Evolutionary conservation across 495 filamentous ascomycete genomes (phyloP).

Genomic region (Penicillium taxi): DNA sequence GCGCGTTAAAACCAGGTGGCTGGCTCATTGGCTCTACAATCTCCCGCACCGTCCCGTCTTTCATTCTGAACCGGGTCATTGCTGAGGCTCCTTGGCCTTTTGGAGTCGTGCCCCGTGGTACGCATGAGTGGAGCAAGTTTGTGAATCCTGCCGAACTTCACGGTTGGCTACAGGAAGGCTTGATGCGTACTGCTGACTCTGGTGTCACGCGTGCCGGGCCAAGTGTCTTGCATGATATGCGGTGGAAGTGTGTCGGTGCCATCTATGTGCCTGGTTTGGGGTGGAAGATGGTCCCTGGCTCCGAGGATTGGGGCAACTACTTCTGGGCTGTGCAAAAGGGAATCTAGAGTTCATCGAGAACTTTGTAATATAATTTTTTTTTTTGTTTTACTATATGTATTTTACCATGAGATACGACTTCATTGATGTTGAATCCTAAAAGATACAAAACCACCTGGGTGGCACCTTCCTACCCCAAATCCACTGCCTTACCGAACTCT

Average conservation of each 20-base stretch:
- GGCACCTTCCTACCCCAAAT: no score
- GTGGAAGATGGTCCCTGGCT: conserved; percentile 76
- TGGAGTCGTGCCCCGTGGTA: conserved; percentile 80
- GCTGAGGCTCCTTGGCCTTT: conserved; percentile 75
- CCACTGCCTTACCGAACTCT: no score
- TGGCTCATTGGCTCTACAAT: conserved; percentile 92
- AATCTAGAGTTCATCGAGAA: neutral
- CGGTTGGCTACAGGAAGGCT: conserved; percentile 44
- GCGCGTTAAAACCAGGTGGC: conserved; percentile 78
- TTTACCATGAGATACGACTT: no score
- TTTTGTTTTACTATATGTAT: no score
- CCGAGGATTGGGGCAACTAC: conserved; percentile 90
- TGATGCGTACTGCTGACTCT: conserved; percentile 37
- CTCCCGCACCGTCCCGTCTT: conserved; percentile 75
- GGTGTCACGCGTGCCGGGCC: conserved; percentile 42
- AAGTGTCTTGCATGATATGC: conserved; percentile 41
- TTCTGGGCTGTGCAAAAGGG: conserved; percentile 81
- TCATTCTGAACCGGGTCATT: conserved; percentile 82
- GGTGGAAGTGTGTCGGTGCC: conserved; percentile 61
- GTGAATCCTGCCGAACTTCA: conserved; percentile 78
- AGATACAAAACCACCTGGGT: no score
- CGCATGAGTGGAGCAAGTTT: conserved; percentile 94
- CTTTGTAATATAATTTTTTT: conserved; percentile 11
- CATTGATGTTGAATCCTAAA: no score
- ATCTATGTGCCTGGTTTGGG: conserved; percentile 85